Percentiles rank a stretch among this genome's conserved stretches.
Evolutionary conservation across 306 rosid species (phyloP).

Genomic region (Cyamopsis tetragonoloba): DNA sequence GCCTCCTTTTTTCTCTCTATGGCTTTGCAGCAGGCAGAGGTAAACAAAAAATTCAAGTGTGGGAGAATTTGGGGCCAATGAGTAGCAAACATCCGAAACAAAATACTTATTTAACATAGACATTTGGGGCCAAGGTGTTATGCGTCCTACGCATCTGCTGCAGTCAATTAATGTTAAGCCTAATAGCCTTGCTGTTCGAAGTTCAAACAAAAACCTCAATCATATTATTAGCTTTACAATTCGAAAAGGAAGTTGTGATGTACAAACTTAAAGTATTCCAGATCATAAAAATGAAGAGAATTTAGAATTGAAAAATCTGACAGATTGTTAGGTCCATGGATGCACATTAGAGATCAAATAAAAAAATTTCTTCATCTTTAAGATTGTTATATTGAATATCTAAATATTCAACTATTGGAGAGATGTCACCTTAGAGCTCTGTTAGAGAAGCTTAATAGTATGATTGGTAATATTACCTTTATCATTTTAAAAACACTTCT

Average conservation of each 20-base stretch:
- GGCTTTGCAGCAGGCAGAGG: neutral
- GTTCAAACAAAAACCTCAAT: neutral
- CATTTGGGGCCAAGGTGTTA: neutral
- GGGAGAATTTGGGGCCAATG: neutral
- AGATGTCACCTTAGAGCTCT: neutral
- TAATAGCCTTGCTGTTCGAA: neutral
- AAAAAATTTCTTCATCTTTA: neutral
- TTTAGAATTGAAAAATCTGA: neutral
- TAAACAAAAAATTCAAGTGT: neutral
- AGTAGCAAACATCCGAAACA: neutral
- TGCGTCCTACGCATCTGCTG: neutral
- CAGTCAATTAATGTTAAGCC: neutral
- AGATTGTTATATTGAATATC: neutral
- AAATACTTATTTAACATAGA: neutral
- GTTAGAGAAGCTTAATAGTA: neutral
- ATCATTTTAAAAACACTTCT: neutral
- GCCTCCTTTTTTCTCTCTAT: neutral
- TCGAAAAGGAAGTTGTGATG: constrained; percentile 1
- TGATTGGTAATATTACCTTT: neutral
- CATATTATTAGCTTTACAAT: neutral
- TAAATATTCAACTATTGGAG: neutral
- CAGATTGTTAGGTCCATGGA: neutral
- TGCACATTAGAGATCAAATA: neutral
- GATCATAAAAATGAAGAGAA: neutral
- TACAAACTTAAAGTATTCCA: neutral